A percentile compares a stretch with the other conserved stretches of the same genome.
phyloP scores from a whole-genome alignment of 768 basidiomycete genomes.

The Lactifluus echinatus region DNA sequence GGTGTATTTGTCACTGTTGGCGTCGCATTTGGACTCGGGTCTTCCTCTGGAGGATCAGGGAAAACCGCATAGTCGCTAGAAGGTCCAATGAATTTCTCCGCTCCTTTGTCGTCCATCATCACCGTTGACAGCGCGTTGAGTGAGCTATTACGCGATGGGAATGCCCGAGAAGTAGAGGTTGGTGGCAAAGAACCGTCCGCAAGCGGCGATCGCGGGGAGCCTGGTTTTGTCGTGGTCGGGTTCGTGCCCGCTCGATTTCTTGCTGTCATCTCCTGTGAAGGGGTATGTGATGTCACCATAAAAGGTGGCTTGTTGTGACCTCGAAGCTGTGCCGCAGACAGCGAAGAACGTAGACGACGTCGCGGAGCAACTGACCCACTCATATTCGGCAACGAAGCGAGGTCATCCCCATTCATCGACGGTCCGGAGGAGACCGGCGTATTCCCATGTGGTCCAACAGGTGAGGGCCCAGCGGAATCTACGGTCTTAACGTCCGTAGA shows the following conservation, averaged over 20 bases:
- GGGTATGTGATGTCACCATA: conserved; percentile 13
- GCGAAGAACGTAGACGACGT: conserved; percentile 55
- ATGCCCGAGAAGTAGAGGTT: conserved; percentile 41
- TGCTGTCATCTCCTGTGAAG: conserved; percentile 30
- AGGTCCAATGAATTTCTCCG: conserved; percentile 52
- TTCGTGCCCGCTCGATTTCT: conserved; percentile 63
- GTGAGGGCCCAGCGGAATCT: conserved; percentile 40
- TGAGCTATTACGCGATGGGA: conserved; percentile 46
- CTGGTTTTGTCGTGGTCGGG: conserved; percentile 41
- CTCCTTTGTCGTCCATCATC: conserved; percentile 34
- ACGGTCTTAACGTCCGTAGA: conserved; percentile 66
- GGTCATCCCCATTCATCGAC: conserved; percentile 47
- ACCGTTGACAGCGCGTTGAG: conserved; percentile 31
- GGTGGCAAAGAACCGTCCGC: conserved; percentile 17
- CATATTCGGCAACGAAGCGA: conserved; percentile 37
- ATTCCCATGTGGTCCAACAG: not conserved
- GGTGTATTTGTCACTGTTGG: conserved; percentile 18
- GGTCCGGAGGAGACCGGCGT: conserved; percentile 34
- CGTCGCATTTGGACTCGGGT: conserved; percentile 25
- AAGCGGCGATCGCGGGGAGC: conserved; percentile 31
- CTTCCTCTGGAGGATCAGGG: conserved; percentile 51
- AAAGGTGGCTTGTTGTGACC: conserved; percentile 24
- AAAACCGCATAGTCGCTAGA: conserved; percentile 63
- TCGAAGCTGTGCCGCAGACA: conserved; percentile 70
- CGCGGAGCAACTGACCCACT: conserved; percentile 52